Conservation (phyloP, 1,284 basidiomycete genomes). For the Paramarasmius palmivorus region DNA sequence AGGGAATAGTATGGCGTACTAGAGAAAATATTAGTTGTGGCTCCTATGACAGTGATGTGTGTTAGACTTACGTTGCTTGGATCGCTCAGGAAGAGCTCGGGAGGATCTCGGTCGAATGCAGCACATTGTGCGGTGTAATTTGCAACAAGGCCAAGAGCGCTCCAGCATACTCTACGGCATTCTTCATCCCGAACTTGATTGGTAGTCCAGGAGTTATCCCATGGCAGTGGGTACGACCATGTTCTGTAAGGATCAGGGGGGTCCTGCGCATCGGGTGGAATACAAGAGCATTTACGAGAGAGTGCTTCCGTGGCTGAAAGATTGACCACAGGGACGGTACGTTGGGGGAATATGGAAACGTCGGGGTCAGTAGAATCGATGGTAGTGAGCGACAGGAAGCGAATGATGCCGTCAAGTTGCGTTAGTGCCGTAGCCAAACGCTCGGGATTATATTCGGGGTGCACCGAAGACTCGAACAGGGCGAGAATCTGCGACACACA, state of each 20-base stretch:
- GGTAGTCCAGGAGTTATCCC: slow-evolving; percentile 57
- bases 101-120: slow-evolving; percentile 57
- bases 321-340: slow-evolving; percentile 30
- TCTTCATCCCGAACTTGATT: slow-evolving; percentile 64
- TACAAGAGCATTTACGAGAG: slow-evolving; percentile 50
- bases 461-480: slow-evolving; percentile 72
- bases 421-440: slow-evolving; percentile 54
- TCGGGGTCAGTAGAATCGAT: slow-evolving; percentile 58
- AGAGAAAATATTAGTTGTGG: slow-evolving; percentile 14
- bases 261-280: slow-evolving; percentile 38
- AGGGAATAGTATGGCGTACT: slow-evolving; percentile 41
- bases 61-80: slow-evolving; percentile 59
- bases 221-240: slow-evolving; percentile 56
- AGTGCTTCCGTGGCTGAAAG: slow-evolving; percentile 25
- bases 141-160: slow-evolving; percentile 64
- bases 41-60: slow-evolving; percentile 13
- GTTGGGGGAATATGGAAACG: slow-evolving; percentile 23
- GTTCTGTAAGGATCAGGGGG: slow-evolving; percentile 39
- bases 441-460: slow-evolving; percentile 59
- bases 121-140: slow-evolving; percentile 66
- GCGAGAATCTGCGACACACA: slow-evolving; percentile 56
- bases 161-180: slow-evolving; percentile 72
- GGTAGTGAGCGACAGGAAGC: slow-evolving; percentile 50
- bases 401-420: slow-evolving; percentile 64
- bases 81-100: slow-evolving; percentile 57